Evolutionary conservation across 345 rosid genomes (phyloP).

Genomic region (Corchorus olitorius): DNA sequence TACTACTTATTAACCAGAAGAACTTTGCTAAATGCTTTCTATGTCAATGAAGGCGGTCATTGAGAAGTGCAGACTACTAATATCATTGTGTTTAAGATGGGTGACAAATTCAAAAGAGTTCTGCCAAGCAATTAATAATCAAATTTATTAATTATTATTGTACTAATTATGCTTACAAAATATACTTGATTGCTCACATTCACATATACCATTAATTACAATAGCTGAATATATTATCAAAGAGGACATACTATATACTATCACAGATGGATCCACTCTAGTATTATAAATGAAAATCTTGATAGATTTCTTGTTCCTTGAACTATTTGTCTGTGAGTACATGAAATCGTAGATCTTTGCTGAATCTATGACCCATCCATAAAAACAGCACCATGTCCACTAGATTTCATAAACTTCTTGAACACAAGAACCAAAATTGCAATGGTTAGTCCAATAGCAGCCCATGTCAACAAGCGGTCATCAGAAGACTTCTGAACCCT

Average conservation of each 20-base stretch:
- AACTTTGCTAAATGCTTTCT: not conserved
- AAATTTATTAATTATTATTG: not conserved
- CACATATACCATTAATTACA: constrained; percentile 29
- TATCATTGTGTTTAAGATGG: not conserved
- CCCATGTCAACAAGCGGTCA: constrained; percentile 80
- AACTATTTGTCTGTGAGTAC: not conserved
- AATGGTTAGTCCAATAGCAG: constrained; percentile 82
- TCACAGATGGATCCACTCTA: constrained; percentile 16
- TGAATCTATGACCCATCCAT: constrained; percentile 71
- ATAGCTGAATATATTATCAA: constrained; percentile 3
- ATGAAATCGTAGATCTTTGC: not conserved
- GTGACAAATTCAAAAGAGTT: not conserved
- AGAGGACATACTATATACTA: not conserved
- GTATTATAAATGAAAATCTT: not conserved
- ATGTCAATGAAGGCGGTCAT: not conserved
- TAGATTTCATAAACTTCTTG: constrained; percentile 83
- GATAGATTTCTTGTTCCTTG: constrained; percentile 15
- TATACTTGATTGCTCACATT: not conserved
- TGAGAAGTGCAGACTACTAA: not conserved
- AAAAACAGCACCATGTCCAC: constrained; percentile 74
- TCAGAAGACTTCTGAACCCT: constrained; percentile 69
- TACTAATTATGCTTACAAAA: constrained; percentile 7
- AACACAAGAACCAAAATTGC: constrained; percentile 85
- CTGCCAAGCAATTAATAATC: not conserved
- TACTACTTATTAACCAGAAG: not conserved